Base-by-base conservation (phyloP, 139 green algal genomes). In the Marvania coccoides region DNA sequence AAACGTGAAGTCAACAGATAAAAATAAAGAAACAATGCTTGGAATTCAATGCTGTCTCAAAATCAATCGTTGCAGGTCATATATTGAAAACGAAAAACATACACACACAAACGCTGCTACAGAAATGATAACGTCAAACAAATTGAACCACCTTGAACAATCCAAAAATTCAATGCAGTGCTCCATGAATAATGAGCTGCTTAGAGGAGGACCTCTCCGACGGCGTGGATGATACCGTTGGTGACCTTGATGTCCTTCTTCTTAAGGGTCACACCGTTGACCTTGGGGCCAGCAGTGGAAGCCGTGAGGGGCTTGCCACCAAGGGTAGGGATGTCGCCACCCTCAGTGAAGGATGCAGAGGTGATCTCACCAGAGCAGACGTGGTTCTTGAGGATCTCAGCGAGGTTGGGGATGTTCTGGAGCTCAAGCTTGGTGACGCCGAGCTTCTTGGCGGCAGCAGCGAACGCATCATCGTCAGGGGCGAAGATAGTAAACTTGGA, bases 201-300 rank as follows among this genome's bases (percentile, higher is more conserved):
- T 64, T 64, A 64, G 12, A 58, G 26, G 57, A 64, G 57, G 28
- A 56, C 66, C n/a, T 23, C 28, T n/a, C 40, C 63, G 54, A 73
- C 42, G 10, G 37, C 56, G 47, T 73, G 66, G 35, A 73, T 48
- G 19, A 59, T 58, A 15, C 38, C 66, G 66, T 73, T 73, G 56
- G 24, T 47, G 7, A 58, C 66, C 56, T 58, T 59, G 56, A 73
- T 66, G 38, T 73, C 66, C 33, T 57, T 67, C 66, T 73, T 73
- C 66, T 73, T 67, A 51, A 73, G 47, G 8, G 15, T 36, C 4
- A 59, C 19, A 23, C 57, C 66, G 40, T 63, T 63, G 14, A 62
- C 38, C 47, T n/a, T 29, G 10, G 12, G 10, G 51, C 51, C 51
- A 23, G 35, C 61, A 38, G 30, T 35, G 24, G 58, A 58, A 35